Percentiles rank a stretch among this genome's conserved stretches.
Evolutionary conservation across 768 basidiomycete genomes (phyloP).

Genomic region (Chiua virens): DNA sequence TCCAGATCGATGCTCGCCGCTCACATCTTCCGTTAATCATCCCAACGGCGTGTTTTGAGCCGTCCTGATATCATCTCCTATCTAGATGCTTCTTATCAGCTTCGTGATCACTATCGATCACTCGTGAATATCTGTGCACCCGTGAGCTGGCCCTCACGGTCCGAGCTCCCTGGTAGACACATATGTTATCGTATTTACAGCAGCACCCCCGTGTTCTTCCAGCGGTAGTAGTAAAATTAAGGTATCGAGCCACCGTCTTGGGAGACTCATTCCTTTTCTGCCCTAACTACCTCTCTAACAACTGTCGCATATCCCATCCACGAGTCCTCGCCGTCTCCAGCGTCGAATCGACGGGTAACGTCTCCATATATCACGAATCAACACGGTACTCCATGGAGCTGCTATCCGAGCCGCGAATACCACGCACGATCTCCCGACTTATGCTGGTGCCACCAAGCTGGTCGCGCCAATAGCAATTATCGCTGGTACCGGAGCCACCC

Average conservation of each 20-base stretch:
- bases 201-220: not conserved
- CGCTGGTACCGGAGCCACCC: not conserved
- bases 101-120: conserved; percentile 16
- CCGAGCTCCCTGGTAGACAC: conserved; percentile 1
- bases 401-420: not conserved
- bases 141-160: not conserved
- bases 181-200: not conserved
- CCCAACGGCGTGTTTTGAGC: not conserved
- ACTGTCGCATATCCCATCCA: not conserved
- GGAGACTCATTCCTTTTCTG: conserved; percentile 5
- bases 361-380: conserved; percentile 16
- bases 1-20: not conserved
- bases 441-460: not conserved
- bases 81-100: conserved; percentile 11
- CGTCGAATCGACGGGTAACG: not conserved
- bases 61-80: not conserved
- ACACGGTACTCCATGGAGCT: conserved; percentile 11
- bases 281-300: not conserved
- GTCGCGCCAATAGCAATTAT: conserved; percentile 12
- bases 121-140: conserved; percentile 2
- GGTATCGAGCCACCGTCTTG: not conserved
- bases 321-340: not conserved
- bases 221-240: not conserved
- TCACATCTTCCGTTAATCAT: conserved; percentile 4
- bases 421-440: not conserved